phyloP scores from a whole-genome alignment of 257 asterid genomes.

The Lithospermum erythrorhizon region DNA sequence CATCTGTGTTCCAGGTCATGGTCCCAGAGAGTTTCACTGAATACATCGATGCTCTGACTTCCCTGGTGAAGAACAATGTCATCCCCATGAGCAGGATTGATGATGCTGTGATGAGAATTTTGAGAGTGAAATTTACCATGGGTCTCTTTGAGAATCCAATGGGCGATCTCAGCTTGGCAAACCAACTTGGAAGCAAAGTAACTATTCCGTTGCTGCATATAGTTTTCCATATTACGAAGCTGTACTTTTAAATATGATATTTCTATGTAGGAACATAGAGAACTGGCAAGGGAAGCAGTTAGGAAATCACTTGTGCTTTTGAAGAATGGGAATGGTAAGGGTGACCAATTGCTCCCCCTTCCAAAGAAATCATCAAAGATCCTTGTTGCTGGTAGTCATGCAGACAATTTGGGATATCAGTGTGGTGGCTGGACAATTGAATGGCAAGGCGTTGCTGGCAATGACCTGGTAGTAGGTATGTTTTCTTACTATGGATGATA shows the following conservation, averaged over 20 bases:
- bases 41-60: conserved; percentile 18
- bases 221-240: background rate
- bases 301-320: conserved; percentile 43
- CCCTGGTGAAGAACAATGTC: conserved; percentile 28
- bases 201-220: background rate
- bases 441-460: conserved; percentile 44
- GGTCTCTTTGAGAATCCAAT: conserved; percentile 58
- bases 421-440: conserved; percentile 55
- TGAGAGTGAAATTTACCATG: conserved; percentile 45
- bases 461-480: conserved; percentile 28
- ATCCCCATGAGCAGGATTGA: conserved; percentile 48
- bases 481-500: background rate
- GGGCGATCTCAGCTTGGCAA: conserved; percentile 30
- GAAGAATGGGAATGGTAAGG: conserved; percentile 29
- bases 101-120: conserved; percentile 52
- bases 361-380: conserved; percentile 32
- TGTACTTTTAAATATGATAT: background rate
- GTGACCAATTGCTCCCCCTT: conserved; percentile 35
- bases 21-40: conserved; percentile 31
- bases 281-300: conserved; percentile 47
- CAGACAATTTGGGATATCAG: conserved; percentile 36
- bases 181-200: conserved; percentile 41
- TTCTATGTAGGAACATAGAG: conserved; percentile 24
- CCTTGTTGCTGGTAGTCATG: conserved; percentile 44
- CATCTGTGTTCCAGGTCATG: conserved; percentile 22